Evolutionary conservation across 768 basidiomycete species (phyloP), one percentile per base, ranked within the genome.

Genomic region (Lentinula lateritia): DNA sequence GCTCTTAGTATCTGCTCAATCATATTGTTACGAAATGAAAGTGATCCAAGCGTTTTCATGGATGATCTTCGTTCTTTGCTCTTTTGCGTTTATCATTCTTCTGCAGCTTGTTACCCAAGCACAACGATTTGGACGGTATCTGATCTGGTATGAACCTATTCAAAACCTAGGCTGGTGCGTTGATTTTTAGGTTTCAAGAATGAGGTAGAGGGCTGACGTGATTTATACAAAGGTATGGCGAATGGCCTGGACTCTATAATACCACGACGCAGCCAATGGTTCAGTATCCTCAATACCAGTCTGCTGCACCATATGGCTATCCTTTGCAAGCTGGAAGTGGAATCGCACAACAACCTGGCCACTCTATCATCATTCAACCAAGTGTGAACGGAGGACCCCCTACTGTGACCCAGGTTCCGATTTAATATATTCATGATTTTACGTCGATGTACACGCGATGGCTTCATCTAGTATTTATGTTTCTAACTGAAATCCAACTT

Each of bases 1-100:
- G 50, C 9, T 56, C 48, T n/a, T 57, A 92, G 91, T 83, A 60
- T 80, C 81, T 55, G 72, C 73, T 7, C 75, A 76, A 65, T 70
- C 74, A 32, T 92, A 80, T 65, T 93, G 91, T 70, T 88, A 89
- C 70, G 83, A 90, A 68, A 89, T 92, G 87, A 90, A 88, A 72
- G 85, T 86, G 50, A 78, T 90, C 38, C 83, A 91, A 65, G 89
- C 88, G 2, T 83, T 92, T 69, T 91, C 90, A 0, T 92, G 91
- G 91, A 78, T 83, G 68, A 73, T 83, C 56, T 92, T 92, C 67
- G 76, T 77, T 61, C 66, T 80, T 52, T 78, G 81, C 60, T 59
- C 69, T 1, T 66, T 80, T 61, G 86, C 83, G 61, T 75, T 90
- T 66, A 61, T 79, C 61, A 77, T 89, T 63, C 74, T 90, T 36